Conservation (phyloP, 169 alveolate genomes). For the Plasmodium yoelii region DNA sequence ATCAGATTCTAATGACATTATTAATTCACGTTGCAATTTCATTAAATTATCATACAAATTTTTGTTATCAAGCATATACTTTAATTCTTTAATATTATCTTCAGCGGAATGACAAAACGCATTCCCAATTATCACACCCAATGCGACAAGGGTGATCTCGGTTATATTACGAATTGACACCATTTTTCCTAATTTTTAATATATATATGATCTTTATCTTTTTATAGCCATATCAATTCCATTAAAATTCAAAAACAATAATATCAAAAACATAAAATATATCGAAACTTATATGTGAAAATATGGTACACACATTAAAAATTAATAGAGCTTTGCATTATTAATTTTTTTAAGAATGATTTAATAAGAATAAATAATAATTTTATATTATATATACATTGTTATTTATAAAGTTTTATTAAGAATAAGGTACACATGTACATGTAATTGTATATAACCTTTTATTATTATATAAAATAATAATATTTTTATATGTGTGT, state of each 20-base stretch:
- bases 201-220: not conserved
- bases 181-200: conserved; percentile 13
- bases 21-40: conserved; percentile 26
- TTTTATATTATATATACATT: not conserved
- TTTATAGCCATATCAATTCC: not conserved
- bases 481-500: too few species aligned
- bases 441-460: not conserved
- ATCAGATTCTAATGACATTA: conserved; percentile 24
- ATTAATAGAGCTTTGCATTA: not conserved
- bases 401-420: not conserved
- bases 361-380: not conserved
- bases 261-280: not conserved
- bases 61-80: conserved; percentile 17
- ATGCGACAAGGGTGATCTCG: not conserved
- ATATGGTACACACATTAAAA: not conserved
- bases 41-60: conserved; percentile 23
- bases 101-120: not conserved
- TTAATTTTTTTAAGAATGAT: not conserved
- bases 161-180: not conserved
- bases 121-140: not conserved
- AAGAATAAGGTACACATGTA: not conserved
- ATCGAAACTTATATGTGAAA: not conserved
- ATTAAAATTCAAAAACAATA: not conserved
- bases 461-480: too few species aligned
- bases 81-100: conserved; percentile 17